Evolutionary conservation across 108 stramenopile species (phyloP).

Genomic region (Parietichytrium sp.): DNA sequence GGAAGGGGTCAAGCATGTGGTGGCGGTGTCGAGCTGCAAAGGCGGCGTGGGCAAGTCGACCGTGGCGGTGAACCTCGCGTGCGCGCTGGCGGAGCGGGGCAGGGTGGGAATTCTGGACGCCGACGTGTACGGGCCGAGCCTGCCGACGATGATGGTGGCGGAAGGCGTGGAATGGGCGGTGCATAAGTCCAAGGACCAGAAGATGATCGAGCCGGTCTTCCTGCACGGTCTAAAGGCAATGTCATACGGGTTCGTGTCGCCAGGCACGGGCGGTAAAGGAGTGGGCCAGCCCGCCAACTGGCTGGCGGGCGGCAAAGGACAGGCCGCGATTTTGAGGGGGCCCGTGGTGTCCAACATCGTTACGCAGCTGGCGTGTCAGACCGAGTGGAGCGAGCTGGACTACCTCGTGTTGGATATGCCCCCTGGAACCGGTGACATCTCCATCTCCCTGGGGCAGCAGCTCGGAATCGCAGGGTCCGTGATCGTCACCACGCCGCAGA

Average conservation of each 20-base stretch:
- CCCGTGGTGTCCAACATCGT: conserved; percentile 78
- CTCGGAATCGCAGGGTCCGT: conserved; percentile 91
- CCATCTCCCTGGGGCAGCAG: conserved; percentile 90
- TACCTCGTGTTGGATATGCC: conserved; percentile 94
- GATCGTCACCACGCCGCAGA: conserved; percentile 94
- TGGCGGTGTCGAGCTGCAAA: conserved; percentile 61
- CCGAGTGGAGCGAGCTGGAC: conserved; percentile 98
- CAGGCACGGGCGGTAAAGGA: conserved; percentile 32
- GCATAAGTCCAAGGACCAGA: background rate
- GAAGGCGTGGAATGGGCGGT: conserved; percentile 36
- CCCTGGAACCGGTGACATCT: conserved; percentile 97
- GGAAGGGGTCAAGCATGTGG: conserved; percentile 19
- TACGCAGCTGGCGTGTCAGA: conserved; percentile 83
- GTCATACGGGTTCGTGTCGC: conserved; percentile 47
- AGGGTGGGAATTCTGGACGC: conserved; percentile 92
- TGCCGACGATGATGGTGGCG: conserved; percentile 57
- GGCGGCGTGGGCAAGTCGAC: conserved; percentile 99
- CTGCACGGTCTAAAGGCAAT: conserved; percentile 40
- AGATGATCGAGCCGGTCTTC: background rate
- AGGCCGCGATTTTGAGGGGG: conserved; percentile 63
- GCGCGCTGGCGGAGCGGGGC: conserved; percentile 75
- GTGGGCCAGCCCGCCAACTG: background rate
- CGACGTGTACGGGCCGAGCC: conserved; percentile 92
- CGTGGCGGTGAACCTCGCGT: conserved; percentile 93
- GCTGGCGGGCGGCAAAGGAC: background rate